A percentile compares a stretch with the other conserved stretches of the same genome.
Evolutionary conservation across 2,329 filamentous ascomycete genomes (phyloP).

Genomic region (Teratosphaeria nubilosa): DNA sequence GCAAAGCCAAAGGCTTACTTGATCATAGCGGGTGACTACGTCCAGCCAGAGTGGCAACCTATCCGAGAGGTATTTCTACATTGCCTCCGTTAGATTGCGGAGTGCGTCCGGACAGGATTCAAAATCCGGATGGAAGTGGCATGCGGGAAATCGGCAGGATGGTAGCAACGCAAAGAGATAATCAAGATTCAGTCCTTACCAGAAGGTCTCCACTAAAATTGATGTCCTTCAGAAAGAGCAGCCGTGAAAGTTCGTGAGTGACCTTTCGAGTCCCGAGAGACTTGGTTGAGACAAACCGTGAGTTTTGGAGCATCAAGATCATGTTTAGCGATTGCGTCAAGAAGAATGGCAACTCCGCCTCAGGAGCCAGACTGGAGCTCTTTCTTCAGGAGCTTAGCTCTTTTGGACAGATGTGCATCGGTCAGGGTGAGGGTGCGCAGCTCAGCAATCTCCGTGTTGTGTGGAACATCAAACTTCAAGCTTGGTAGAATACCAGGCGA

Average conservation of each 20-base stretch:
- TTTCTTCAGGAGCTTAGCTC: not conserved
- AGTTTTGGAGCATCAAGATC: not conserved
- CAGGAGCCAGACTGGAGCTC: not conserved
- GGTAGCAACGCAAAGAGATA: not conserved
- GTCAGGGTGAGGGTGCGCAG: not conserved
- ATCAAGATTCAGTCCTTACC: not conserved
- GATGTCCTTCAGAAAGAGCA: not conserved
- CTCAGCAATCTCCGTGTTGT: not conserved
- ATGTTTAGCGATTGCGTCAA: not conserved
- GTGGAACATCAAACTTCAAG: no score
- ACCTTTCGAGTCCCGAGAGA: not conserved
- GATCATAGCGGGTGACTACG: no score
- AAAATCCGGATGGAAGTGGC: not conserved
- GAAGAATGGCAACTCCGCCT: not conserved
- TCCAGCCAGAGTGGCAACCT: no score
- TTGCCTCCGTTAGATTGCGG: not conserved
- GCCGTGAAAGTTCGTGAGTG: not conserved
- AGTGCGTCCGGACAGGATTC: not conserved
- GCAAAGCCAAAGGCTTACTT: not conserved
- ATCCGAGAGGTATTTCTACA: not conserved
- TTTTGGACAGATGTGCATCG: no score
- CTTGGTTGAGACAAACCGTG: not conserved
- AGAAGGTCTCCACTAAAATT: not conserved
- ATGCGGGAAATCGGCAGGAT: not conserved
- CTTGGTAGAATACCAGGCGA: not conserved